phyloP scores from a whole-genome alignment of 768 basidiomycete species.

The Pleurotus pulmonarius region DNA sequence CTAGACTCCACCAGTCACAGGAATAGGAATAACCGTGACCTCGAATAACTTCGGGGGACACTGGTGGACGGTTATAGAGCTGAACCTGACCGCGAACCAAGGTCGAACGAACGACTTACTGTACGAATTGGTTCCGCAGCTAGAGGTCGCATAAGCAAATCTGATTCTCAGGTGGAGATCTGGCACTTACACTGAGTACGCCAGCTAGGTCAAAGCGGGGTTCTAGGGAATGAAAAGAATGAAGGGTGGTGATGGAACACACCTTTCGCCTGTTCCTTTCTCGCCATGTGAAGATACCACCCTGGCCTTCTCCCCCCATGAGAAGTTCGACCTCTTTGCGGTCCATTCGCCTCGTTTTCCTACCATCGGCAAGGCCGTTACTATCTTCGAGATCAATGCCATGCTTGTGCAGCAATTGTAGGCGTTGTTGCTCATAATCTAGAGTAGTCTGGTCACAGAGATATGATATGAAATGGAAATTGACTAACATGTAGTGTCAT shows the following conservation, averaged over 20 bases:
- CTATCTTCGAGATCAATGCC: conserved; percentile 92
- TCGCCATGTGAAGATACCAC: conserved; percentile 91
- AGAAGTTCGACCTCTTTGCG: conserved; percentile 78
- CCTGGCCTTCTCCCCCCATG: conserved; percentile 80
- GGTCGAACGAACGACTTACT: conserved; percentile 47
- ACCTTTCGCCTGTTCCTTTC: conserved; percentile 93
- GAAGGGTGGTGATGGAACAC: conserved; percentile 13
- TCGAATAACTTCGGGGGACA: conserved; percentile 89
- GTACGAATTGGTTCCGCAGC: conserved; percentile 84
- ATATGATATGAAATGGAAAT: conserved; percentile 12
- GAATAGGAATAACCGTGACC: conserved; percentile 91
- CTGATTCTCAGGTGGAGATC: conserved; percentile 10
- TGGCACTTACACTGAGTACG: conserved; percentile 78
- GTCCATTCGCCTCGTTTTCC: conserved; percentile 75
- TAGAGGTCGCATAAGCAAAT: conserved; percentile 23
- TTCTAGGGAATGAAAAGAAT: conserved; percentile 16
- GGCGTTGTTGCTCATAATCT: conserved; percentile 95
- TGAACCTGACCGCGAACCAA: conserved; percentile 15
- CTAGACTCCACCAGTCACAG: conserved; percentile 98
- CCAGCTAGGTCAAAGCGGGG: conserved; percentile 46
- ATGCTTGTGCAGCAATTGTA: conserved; percentile 84
- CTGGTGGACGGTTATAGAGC: conserved; percentile 30
- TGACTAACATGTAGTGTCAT: conserved; percentile 81
- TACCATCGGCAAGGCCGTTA: conserved; percentile 59
- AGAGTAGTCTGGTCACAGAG: conserved; percentile 14